Base-by-base conservation (phyloP, 2,329 filamentous ascomycete species). In the Colletotrichum sp. region DNA sequence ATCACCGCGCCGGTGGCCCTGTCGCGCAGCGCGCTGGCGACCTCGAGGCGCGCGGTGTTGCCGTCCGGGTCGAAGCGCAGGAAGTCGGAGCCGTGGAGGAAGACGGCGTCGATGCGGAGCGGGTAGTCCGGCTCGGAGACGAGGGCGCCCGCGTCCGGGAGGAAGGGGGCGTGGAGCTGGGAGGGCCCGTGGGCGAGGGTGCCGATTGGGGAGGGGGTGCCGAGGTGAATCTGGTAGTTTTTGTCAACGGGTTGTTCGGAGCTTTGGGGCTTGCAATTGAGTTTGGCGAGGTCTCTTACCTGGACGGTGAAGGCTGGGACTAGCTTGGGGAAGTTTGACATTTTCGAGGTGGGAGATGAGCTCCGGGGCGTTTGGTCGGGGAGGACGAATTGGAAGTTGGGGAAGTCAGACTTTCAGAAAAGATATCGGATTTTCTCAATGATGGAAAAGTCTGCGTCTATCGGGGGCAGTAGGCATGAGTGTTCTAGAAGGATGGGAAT, bases 31-130 rank as follows among this genome's bases (percentile, higher is more conserved):
- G 84, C 79, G 70, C 82, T 83, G 18, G 81, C 81, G 10, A 87
- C 86, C 52, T 86, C 83, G 65, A 87, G 83, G 30, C 85, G 82
- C 32, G 83, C 79, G 76, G 84, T 82, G 36, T 81, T 79, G 6
- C 84, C 84, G 66, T 82, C 80, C 4, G 84, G 82, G 74, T 87
- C 86, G 67, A 81, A 81, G 30, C 83, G 84, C 67, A 87, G 79
- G 79, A 83, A 86, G 78, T 87, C 86, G 64, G 82, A 82, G 26
- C 85, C 86, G 66, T 86, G 84, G 65, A 83, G 71, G 71, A 86
- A 85, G 30, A 79, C 80, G 39, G 85, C 85, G 68, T 85, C 80
- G 61, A 87, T 74, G 30, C 80, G 71, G 66, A 84, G 81, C 7
- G 82, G 80, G 77, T 86, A 87, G 70, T 71, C 68, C 5, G 82